Evolutionary conservation across 1,284 basidiomycete genomes (phyloP).

Genomic region (Melanopsichium pennsylvanicum): DNA sequence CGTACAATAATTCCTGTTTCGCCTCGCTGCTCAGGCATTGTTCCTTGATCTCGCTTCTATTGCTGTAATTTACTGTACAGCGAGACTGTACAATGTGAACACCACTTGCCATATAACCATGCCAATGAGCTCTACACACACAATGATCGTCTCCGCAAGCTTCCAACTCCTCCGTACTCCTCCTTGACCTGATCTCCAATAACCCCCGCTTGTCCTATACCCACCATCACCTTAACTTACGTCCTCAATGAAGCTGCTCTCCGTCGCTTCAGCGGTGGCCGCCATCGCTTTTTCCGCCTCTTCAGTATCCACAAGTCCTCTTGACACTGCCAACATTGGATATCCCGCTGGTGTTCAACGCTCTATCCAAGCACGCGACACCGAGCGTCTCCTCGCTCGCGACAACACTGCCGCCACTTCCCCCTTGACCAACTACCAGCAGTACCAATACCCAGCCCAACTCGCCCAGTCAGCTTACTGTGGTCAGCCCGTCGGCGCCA

Average conservation of each 20-base stretch:
- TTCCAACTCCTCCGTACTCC: too few relatives aligned
- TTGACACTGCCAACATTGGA: slow-evolving; percentile 1
- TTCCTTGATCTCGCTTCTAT: too few relatives aligned
- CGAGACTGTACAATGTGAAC: too few relatives aligned
- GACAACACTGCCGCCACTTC: slow-evolving; percentile 27
- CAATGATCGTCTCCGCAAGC: too few relatives aligned
- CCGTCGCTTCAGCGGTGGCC: slow-evolving; percentile 14
- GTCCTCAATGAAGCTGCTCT: slow-evolving; percentile 11
- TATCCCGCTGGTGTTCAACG: slow-evolving; percentile 20
- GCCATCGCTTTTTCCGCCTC: slow-evolving; percentile 11
- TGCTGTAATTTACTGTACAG: too few relatives aligned
- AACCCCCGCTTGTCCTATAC: too few relatives aligned
- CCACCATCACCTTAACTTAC: not conserved
- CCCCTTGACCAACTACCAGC: slow-evolving; percentile 27
- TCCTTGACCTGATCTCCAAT: not conserved
- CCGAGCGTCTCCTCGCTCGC: slow-evolving; percentile 14
- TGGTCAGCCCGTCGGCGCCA: slow-evolving; percentile 21
- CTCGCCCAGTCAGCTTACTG: slow-evolving; percentile 51
- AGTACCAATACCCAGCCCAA: slow-evolving; percentile 43
- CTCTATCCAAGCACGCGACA: slow-evolving; percentile 11
- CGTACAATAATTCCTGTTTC: too few relatives aligned
- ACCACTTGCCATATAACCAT: too few relatives aligned
- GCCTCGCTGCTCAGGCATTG: too few relatives aligned
- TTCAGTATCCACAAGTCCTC: slow-evolving; percentile 12
- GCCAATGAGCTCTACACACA: too few relatives aligned